Base-by-base conservation (phyloP, 1,284 basidiomycete genomes). In the Heterobasidion occidentale region DNA sequence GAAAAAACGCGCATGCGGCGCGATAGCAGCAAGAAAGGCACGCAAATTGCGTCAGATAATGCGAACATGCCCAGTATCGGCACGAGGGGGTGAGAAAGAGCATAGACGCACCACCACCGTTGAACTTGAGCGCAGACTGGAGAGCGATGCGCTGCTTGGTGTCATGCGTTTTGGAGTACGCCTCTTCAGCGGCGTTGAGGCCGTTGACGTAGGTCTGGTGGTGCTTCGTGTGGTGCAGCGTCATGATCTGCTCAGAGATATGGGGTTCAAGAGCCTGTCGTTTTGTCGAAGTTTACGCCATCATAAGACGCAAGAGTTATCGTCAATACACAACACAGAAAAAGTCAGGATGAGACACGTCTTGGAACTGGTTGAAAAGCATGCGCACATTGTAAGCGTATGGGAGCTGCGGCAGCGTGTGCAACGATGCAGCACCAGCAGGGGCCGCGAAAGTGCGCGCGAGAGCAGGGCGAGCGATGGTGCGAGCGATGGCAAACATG, bases 171-270 rank as follows among this genome's bases (percentile, higher is more conserved):
- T 84, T 84, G 57, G 82, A 75, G 66, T 88, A 88, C 38, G 80
- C 77, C 59, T 81, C 77, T 74, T 94, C 91, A 50, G 90, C 90
- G 17, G 83, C 78, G 70, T 90, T 90, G 60, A 90, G 76, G 5
- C 80, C 83, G 60, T 77, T 89, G 45, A 84, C 87, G 62, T 91
- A 90, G 48, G 86, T 81, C 72, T 88, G 88, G 69, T 94, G 92
- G 69, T 94, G 92, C 77, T 92, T 93, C 53, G 76, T 81, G 76
- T 94, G 92, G 74, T 94, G 92, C 52, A 94, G 84, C 63, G 72
- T 76, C 89, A 92, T 92, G 70, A 91, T 91, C 73, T 92, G 77
- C 66, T 77, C 71, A 33, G 82, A 87, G 75, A 94, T 93, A 72
- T 84, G 82, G 45, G 92, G 92, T 77, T 94, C 90, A 67, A 94